Conservation (phyloP, 495 filamentous ascomycete genomes). For the Xylaria bambusicola region DNA sequence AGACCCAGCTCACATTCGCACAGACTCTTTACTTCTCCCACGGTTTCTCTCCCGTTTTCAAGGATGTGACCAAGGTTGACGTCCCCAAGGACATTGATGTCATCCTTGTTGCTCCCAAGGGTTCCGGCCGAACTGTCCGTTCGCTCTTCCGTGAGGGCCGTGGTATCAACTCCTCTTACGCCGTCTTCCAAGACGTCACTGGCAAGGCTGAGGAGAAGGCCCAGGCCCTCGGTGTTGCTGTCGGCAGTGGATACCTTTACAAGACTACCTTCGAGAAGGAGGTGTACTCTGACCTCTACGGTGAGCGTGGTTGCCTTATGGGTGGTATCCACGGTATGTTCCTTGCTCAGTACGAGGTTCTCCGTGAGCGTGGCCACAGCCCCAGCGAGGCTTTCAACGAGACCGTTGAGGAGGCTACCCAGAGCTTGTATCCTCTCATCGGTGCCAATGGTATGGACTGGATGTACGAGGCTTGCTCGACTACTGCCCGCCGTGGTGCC, state of each 20-base stretch:
- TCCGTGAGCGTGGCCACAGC: conserved; percentile 95
- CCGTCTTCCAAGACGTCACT: conserved; percentile 97
- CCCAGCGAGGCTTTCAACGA: conserved; percentile 99
- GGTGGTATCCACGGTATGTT: conserved; percentile 99
- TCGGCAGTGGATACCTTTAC: conserved; percentile 97
- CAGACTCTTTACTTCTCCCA: conserved; percentile 99
- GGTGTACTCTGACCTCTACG: conserved; percentile 98
- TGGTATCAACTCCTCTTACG: conserved; percentile 98
- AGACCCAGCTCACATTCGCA: conserved; percentile 24
- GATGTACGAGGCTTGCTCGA: conserved; percentile 99
- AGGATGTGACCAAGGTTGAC: conserved; percentile 97
- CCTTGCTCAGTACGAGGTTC: conserved; percentile 99
- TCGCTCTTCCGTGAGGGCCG: conserved; percentile 96
- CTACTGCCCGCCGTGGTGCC: conserved; percentile 95
- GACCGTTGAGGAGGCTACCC: conserved; percentile 99
- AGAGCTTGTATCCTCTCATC: conserved; percentile 95
- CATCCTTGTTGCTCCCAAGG: conserved; percentile 98
- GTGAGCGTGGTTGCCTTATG: conserved; percentile 99
- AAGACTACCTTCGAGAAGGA: conserved; percentile 99
- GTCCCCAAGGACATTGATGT: conserved; percentile 94
- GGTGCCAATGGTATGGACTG: conserved; percentile 98
- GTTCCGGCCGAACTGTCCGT: conserved; percentile 96
- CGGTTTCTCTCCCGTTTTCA: conserved; percentile 99
- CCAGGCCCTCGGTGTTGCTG: conserved; percentile 91
- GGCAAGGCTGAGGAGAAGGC: conserved; percentile 98